These are phyloP conservation scores for Daldinia concentrica DNA, from an alignment of 495 filamentous ascomycete species.

Conservation along the genomic window DNA sequence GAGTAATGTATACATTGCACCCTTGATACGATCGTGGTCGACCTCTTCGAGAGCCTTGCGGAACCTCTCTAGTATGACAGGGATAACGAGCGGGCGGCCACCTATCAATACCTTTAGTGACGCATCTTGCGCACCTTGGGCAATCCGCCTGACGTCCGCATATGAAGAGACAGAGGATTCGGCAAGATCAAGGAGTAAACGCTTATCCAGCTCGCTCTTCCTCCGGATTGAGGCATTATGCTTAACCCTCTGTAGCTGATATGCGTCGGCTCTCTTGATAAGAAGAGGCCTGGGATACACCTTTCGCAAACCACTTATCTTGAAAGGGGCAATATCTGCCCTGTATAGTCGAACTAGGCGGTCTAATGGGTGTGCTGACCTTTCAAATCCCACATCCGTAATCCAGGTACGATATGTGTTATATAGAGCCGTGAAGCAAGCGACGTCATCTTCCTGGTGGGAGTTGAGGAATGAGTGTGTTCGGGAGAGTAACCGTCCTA, in stretches of 20 bases:
- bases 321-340: constrained; percentile 89
- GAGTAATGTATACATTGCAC: constrained; percentile 86
- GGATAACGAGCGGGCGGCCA: constrained; percentile 85
- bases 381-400: constrained; percentile 94
- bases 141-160: constrained; percentile 91
- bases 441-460: constrained; percentile 93
- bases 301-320: constrained; percentile 91
- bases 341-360: constrained; percentile 81
- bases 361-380: constrained; percentile 93
- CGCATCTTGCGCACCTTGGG: constrained; percentile 90
- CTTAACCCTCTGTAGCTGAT: constrained; percentile 90
- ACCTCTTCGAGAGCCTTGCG: constrained; percentile 82
- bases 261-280: constrained; percentile 88
- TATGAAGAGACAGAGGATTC: constrained; percentile 93
- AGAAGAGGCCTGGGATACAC: constrained; percentile 90
- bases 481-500: constrained; percentile 81
- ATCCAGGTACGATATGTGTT: constrained; percentile 96
- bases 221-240: constrained; percentile 90
- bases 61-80: constrained; percentile 79
- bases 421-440: constrained; percentile 92
- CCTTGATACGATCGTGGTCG: constrained; percentile 91
- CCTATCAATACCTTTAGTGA: constrained; percentile 93
- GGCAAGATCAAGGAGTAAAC: constrained; percentile 85
- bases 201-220: constrained; percentile 84
- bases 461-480: constrained; percentile 84